Evolutionary conservation across 2,329 filamentous ascomycete species (phyloP).

Genomic region (Xylaria sp.): DNA sequence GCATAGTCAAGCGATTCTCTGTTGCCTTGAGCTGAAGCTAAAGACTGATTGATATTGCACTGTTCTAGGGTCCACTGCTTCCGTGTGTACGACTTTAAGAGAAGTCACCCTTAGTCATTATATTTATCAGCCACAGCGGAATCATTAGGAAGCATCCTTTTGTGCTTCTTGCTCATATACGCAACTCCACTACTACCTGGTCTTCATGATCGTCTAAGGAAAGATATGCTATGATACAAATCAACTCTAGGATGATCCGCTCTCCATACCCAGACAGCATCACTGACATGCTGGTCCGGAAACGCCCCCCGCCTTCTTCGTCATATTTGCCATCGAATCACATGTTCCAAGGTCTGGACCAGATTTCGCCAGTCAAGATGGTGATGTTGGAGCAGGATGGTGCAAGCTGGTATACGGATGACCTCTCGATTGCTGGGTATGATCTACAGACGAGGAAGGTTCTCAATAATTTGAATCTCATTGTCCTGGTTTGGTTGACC

Average conservation of each 20-base stretch:
- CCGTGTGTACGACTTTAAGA: background rate
- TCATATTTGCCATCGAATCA: conserved; percentile 2
- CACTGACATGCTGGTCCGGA: background rate
- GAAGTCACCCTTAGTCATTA: background rate
- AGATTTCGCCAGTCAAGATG: conserved; percentile 28
- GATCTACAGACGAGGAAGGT: background rate
- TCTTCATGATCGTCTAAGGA: conserved; percentile 33
- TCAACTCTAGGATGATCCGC: conserved; percentile 21
- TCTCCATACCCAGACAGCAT: conserved; percentile 4
- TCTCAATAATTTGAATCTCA: conserved; percentile 7
- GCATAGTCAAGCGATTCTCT: background rate
- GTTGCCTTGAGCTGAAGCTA: background rate
- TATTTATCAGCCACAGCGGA: background rate
- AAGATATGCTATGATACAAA: conserved; percentile 37
- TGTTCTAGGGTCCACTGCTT: background rate
- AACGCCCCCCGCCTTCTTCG: background rate
- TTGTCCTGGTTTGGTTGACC: background rate
- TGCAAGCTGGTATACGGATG: background rate
- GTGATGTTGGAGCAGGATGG: background rate
- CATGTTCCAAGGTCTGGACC: conserved; percentile 19
- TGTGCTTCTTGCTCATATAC: conserved; percentile 6
- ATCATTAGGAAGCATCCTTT: background rate
- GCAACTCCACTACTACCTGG: conserved; percentile 36
- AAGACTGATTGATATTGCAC: background rate
- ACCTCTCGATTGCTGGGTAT: conserved; percentile 3